These are phyloP conservation scores for Extremus antarcticus DNA, from an alignment of 495 filamentous ascomycete genomes.

Conservation along the genomic window DNA sequence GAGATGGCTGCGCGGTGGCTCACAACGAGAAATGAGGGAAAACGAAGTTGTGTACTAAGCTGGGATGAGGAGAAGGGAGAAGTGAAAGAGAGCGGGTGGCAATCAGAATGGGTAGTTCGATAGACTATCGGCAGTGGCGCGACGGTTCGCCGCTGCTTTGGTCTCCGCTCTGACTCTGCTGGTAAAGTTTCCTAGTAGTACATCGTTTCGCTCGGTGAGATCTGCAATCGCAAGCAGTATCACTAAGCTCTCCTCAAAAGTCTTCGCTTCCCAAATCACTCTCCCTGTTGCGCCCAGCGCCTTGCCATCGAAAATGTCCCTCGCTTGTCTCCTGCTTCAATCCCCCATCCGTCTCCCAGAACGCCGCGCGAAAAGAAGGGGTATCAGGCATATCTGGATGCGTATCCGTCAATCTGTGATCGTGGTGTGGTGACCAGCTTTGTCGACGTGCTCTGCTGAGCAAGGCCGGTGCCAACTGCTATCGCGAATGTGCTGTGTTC, in stretches of 20 bases:
- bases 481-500: background rate
- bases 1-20: slow-evolving; percentile 28
- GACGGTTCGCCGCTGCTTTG: no score
- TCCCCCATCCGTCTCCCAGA: no score
- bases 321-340: no score
- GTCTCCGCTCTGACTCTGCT: no score
- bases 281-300: background rate
- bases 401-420: background rate
- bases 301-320: background rate
- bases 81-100: background rate
- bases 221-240: no score
- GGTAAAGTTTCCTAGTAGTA: no score
- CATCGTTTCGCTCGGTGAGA: no score
- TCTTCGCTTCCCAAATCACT: no score
- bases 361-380: background rate
- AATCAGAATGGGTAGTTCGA: background rate
- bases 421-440: background rate
- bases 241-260: no score
- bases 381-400: background rate
- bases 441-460: background rate
- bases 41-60: background rate
- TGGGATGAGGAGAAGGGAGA: background rate
- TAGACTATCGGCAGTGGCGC: background rate
- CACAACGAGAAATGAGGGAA: background rate
- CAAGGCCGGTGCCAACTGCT: background rate